Conservation (phyloP, 805 yeast species). For the Candida alai region DNA sequence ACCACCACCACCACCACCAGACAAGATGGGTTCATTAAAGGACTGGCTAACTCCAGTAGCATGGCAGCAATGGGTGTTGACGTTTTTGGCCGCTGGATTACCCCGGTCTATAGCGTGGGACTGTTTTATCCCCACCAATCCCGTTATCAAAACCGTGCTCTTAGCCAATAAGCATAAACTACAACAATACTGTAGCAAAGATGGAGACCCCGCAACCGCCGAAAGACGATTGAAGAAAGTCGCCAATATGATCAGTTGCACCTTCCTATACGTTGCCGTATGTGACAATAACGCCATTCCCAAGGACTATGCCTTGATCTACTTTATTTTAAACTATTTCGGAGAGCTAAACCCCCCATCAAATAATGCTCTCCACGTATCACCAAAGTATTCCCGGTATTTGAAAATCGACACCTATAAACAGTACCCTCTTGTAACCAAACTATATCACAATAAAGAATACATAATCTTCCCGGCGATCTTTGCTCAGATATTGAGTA, state of each 20-base stretch:
- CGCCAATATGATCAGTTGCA: conserved; percentile 23
- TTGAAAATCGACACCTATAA: conserved; percentile 23
- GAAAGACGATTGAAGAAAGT: conserved; percentile 6
- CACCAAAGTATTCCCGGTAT: conserved; percentile 23
- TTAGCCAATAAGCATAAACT: conserved; percentile 9
- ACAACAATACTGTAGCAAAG: not conserved
- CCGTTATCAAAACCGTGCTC: conserved; percentile 18
- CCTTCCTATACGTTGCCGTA: conserved; percentile 25
- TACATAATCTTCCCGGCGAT: conserved; percentile 31
- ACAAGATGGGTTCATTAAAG: conserved; percentile 2
- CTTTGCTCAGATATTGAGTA: conserved; percentile 37
- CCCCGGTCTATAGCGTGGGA: conserved; percentile 26
- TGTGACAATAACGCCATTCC: conserved; percentile 25
- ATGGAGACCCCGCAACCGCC: not conserved
- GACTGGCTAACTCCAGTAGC: too few relatives aligned
- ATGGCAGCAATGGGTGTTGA: conserved; percentile 23
- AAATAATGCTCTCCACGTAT: conserved; percentile 23
- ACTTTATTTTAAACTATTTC: conserved; percentile 27
- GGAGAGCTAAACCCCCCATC: conserved; percentile 33
- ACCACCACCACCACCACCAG: too few relatives aligned
- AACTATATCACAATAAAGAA: conserved; percentile 28
- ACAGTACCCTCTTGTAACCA: conserved; percentile 13
- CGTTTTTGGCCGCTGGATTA: conserved; percentile 20
- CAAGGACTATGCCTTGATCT: conserved; percentile 35
- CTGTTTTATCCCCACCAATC: conserved; percentile 31